Percentiles rank a stretch among this genome's conserved stretches.
phyloP scores from a whole-genome alignment of 441 rosid genomes.

The Breynia disticha region DNA sequence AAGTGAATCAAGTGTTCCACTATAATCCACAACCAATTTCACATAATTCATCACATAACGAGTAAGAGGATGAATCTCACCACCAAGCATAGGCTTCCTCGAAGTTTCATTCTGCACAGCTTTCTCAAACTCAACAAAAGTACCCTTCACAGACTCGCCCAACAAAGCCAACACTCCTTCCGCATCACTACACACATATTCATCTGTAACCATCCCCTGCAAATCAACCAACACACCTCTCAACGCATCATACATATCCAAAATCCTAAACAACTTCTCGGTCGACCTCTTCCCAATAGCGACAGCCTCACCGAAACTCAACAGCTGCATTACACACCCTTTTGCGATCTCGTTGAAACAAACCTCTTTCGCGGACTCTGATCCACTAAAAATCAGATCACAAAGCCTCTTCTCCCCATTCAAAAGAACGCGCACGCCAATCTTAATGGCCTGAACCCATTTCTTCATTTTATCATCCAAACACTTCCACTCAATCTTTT shows the following conservation, averaged over 20 bases:
- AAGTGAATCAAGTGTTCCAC: conserved; percentile 52
- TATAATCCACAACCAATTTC: conserved; percentile 77
- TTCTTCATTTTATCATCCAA: conserved; percentile 99
- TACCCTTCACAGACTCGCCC: conserved; percentile 72
- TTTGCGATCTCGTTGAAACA: conserved; percentile 83
- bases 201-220: conserved; percentile 51
- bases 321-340: conserved; percentile 71
- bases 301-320: conserved; percentile 91
- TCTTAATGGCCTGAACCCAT: conserved; percentile 87
- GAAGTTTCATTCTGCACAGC: conserved; percentile 72
- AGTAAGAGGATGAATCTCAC: conserved; percentile 93
- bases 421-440: conserved; percentile 57
- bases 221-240: conserved; percentile 43
- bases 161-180: conserved; percentile 53
- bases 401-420: conserved; percentile 80
- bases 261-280: conserved; percentile 82
- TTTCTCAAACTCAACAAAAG: conserved; percentile 90
- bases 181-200: conserved; percentile 47
- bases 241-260: conserved; percentile 88
- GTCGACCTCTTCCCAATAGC: conserved; percentile 68
- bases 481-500: conserved; percentile 73
- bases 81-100: conserved; percentile 63
- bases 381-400: conserved; percentile 54
- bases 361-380: conserved; percentile 47
- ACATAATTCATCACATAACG: conserved; percentile 93